Evolutionary conservation across 371 early-diverging fungal species (phyloP), one percentile per base, ranked within the genome.

Genomic region (Ordospora colligata): DNA sequence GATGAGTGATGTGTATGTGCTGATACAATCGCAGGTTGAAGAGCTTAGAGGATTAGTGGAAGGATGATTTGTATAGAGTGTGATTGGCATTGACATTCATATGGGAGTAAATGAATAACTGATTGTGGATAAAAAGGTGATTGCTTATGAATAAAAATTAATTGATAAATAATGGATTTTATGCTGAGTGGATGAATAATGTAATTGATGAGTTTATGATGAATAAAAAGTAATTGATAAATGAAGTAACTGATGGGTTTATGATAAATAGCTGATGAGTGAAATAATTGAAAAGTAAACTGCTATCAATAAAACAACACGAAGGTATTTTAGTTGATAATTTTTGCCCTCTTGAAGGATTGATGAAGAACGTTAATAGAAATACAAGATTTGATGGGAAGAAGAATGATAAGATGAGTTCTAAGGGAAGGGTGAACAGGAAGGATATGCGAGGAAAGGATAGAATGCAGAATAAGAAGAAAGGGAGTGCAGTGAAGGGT

Each of bases 401-500:
- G 58, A 27, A n/a, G 37, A 37, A 37, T 40, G 25, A 40, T n/a
- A 19, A 25, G 19, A 58, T 37, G 37, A 5, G n/a, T 40, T 17
- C 14, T 22, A 58, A 58, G 37, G 58, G 37, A 58, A 10, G 37
- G 1, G 1, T 14, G 17, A 40, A 37, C 25, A 58, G 11, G 37
- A 37, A 10, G 14, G 68, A 70, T 8, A 32, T 49, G 42, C 68
- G 58, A 62, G 73, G 47, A 25, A 32, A 32, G 32, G 32, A 32
- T 1, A 69, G 79, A 45, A 51, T 74, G 68, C 62, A 69, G 19
- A 79, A 79, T 37, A 80, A 80, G 58, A 80, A 70, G 58, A 64
- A 64, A 43, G 80, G 80, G 37, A 80, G 76, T 23, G 66, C 65
- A 3, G 10, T 37, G 27, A 43, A 45, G 19, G 62, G 58, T n/a